Percentiles rank a stretch among this genome's conserved stretches.
Evolutionary conservation across 139 green algal species (phyloP).

Genomic region (Auxenochlorella protothecoides): DNA sequence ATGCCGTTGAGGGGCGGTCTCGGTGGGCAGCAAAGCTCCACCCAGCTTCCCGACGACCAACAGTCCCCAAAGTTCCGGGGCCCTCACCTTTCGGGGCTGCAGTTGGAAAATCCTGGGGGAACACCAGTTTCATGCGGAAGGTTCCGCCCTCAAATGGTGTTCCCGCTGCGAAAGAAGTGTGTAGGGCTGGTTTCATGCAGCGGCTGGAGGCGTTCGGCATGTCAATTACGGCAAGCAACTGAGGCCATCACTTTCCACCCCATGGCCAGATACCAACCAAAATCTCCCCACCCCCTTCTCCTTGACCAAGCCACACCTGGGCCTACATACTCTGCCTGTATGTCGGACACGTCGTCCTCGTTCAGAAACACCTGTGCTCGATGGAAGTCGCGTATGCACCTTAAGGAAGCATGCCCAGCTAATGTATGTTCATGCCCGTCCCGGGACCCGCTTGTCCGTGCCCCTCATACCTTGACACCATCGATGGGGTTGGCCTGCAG

Average conservation of each 20-base stretch:
- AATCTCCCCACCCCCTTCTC: no score
- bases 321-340: constrained; percentile 79
- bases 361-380: constrained; percentile 57
- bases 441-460: not conserved
- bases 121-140: constrained; percentile 74
- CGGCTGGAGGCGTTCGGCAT: no score
- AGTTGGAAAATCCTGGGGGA: constrained; percentile 51
- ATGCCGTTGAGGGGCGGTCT: no score
- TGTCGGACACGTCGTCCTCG: constrained; percentile 74
- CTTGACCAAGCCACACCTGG: constrained; percentile 33
- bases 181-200: no score
- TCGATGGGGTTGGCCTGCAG: constrained; percentile 65
- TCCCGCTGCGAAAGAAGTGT: constrained; percentile 28
- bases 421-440: not conserved
- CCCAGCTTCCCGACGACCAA: no score
- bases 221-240: no score
- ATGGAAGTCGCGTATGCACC: not conserved
- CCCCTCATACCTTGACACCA: constrained; percentile 26
- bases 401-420: not conserved
- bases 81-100: constrained; percentile 50
- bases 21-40: no score
- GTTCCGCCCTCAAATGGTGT: constrained; percentile 84
- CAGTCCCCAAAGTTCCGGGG: no score
- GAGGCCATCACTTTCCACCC: no score
- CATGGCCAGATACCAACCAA: no score